These are phyloP conservation scores for Hericium alpestre DNA, from an alignment of 768 basidiomycete species.

Conservation along the genomic window DNA sequence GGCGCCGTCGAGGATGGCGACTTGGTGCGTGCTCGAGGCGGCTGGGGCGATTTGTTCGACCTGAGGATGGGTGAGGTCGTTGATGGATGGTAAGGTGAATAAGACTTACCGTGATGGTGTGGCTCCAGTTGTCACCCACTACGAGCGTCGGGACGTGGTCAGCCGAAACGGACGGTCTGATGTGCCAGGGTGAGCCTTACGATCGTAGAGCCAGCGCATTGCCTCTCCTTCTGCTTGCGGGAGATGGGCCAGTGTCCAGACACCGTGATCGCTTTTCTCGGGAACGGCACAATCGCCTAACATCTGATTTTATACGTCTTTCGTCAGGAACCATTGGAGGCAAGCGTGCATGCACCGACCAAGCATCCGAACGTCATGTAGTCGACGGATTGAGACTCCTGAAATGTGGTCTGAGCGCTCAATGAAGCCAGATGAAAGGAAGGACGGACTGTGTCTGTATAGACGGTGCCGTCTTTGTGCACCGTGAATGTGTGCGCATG, in stretches of 20 bases:
- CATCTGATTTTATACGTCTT: neutral
- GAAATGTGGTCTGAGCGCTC: neutral
- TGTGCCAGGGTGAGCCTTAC: neutral
- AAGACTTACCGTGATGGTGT: neutral
- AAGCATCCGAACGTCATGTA: neutral
- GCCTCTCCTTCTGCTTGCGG: slow-evolving; percentile 1
- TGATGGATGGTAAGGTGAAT: neutral
- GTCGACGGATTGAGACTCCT: neutral
- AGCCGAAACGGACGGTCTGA: too few relatives aligned
- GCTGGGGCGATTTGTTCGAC: slow-evolving; percentile 2
- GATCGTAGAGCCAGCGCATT: slow-evolving; percentile 2
- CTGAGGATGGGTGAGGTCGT: neutral
- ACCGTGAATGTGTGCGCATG: slow-evolving; percentile 3
- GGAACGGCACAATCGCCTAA: neutral
- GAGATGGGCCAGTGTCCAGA: slow-evolving; percentile 2
- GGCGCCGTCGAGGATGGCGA: slow-evolving; percentile 1
- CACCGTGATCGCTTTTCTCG: neutral
- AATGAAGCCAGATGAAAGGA: neutral
- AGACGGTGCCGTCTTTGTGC: slow-evolving; percentile 1
- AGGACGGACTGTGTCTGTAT: neutral
- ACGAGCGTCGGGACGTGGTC: neutral
- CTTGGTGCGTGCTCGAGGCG: neutral
- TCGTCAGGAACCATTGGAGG: neutral
- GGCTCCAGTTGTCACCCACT: slow-evolving; percentile 1
- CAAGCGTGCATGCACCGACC: neutral